Percentiles rank a stretch among this genome's conserved stretches.
Evolutionary conservation across 306 rosid species (phyloP).

Genomic region (Quercus agrifolia): DNA sequence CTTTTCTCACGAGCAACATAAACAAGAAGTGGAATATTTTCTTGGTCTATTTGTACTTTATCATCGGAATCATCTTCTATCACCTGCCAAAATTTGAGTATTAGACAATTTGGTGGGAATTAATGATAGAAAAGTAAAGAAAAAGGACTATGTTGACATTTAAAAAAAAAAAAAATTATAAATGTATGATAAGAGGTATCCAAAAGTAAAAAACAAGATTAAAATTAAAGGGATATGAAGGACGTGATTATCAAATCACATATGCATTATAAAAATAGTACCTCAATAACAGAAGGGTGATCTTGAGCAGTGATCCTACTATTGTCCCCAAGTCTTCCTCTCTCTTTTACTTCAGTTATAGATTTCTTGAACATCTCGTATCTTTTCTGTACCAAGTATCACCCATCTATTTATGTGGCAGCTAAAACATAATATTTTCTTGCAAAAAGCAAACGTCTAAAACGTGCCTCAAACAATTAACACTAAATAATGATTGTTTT

Average conservation of each 20-base stretch:
- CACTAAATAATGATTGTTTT: too few species aligned
- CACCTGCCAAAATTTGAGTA: slow-evolving; percentile 24
- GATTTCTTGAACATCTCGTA: slow-evolving; percentile 42
- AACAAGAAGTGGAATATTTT: slow-evolving; percentile 47
- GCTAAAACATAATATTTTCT: not conserved
- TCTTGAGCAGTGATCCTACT: slow-evolving; percentile 19
- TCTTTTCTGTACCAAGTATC: slow-evolving; percentile 39
- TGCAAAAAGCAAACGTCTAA: too few species aligned
- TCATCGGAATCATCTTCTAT: slow-evolving; percentile 20
- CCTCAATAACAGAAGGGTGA: slow-evolving; percentile 54
- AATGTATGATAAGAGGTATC: too few species aligned
- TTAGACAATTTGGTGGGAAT: not conserved
- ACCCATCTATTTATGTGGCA: not conserved
- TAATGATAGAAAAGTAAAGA: not conserved
- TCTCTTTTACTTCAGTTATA: slow-evolving; percentile 23
- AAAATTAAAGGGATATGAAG: not conserved
- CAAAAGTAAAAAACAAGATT: too few species aligned
- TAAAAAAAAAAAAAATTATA: too few species aligned
- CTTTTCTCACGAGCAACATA: slow-evolving; percentile 46
- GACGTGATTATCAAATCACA: too few species aligned
- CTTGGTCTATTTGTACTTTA: slow-evolving; percentile 3
- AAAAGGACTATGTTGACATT: too few species aligned
- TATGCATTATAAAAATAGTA: slow-evolving; percentile 1
- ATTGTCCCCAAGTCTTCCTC: slow-evolving; percentile 1
- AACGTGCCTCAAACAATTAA: too few species aligned